Conservation (phyloP, 2,329 filamentous ascomycete genomes). For the Cytospora paraplurivora region DNA sequence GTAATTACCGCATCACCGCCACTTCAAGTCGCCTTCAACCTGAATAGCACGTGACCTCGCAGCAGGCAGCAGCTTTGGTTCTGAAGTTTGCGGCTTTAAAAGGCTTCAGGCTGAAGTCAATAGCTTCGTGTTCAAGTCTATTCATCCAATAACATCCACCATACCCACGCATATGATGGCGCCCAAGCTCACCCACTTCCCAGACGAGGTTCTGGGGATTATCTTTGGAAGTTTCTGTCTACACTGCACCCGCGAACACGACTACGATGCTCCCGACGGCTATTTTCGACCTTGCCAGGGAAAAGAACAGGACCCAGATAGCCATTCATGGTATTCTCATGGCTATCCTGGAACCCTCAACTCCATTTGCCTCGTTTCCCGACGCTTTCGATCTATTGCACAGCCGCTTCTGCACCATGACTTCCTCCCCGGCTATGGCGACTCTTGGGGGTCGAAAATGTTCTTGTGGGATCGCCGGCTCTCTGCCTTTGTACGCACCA, state of each 20-base stretch:
- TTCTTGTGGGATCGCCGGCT: background rate
- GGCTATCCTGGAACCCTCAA: background rate
- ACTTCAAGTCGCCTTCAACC: no score
- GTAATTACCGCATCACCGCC: no score
- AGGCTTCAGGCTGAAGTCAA: no score
- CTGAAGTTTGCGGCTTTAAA: no score
- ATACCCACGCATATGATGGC: background rate
- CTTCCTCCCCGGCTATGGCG: background rate
- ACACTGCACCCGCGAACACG: background rate
- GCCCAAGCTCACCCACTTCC: background rate
- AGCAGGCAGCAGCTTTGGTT: no score
- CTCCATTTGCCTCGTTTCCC: background rate
- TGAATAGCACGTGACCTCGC: no score
- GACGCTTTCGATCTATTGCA: background rate
- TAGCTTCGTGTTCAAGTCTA: no score
- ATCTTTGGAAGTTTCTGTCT: background rate
- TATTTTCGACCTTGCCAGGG: background rate
- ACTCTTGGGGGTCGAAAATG: background rate
- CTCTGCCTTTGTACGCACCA: background rate
- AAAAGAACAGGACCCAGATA: background rate
- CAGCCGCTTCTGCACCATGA: background rate
- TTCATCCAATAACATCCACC: no score
- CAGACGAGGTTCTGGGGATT: background rate
- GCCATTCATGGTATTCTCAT: background rate
- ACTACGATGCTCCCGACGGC: background rate